phyloP scores from a whole-genome alignment of 1,139 yeast species.

The Hansenula sp. region DNA sequence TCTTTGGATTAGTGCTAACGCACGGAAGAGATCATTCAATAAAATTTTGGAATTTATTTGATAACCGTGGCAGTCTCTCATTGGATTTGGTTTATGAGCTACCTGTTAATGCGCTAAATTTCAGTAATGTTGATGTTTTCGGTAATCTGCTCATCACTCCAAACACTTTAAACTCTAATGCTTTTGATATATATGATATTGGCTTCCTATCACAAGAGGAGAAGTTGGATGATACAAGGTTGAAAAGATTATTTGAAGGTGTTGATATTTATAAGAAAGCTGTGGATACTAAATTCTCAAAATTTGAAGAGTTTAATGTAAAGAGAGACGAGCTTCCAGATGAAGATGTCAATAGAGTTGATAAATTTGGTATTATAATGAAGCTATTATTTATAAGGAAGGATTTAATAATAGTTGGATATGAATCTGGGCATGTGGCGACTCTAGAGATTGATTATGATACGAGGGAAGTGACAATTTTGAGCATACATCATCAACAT shows the following conservation, averaged over 20 bases:
- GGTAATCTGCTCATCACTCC: slow-evolving; percentile 41
- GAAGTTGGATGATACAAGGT: slow-evolving; percentile 9
- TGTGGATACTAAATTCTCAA: neutral
- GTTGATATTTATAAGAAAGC: slow-evolving; percentile 20
- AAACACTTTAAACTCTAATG: slow-evolving; percentile 47
- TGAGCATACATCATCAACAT: slow-evolving; percentile 24
- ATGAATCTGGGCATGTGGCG: slow-evolving; percentile 53
- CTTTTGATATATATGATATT: slow-evolving; percentile 47
- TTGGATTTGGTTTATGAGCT: slow-evolving; percentile 28
- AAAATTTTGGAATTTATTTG: slow-evolving; percentile 42
- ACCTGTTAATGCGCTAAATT: slow-evolving; percentile 56
- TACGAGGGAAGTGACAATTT: slow-evolving; percentile 13
- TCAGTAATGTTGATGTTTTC: slow-evolving; percentile 43
- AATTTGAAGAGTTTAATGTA: slow-evolving; percentile 18
- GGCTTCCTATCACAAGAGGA: slow-evolving; percentile 10
- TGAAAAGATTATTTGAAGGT: slow-evolving; percentile 26
- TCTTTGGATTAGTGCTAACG: slow-evolving; percentile 37
- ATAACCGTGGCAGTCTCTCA: slow-evolving; percentile 11
- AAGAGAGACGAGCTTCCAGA: slow-evolving; percentile 21
- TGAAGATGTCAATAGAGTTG: slow-evolving; percentile 14
- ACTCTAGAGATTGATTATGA: slow-evolving; percentile 29
- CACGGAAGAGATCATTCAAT: slow-evolving; percentile 54
- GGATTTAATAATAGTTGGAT: slow-evolving; percentile 41
- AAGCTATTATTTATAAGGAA: slow-evolving; percentile 33
- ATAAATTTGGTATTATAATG: slow-evolving; percentile 54